Evolutionary conservation across 768 basidiomycete genomes (phyloP).

Genomic region (Xerocomellus intermedius): DNA sequence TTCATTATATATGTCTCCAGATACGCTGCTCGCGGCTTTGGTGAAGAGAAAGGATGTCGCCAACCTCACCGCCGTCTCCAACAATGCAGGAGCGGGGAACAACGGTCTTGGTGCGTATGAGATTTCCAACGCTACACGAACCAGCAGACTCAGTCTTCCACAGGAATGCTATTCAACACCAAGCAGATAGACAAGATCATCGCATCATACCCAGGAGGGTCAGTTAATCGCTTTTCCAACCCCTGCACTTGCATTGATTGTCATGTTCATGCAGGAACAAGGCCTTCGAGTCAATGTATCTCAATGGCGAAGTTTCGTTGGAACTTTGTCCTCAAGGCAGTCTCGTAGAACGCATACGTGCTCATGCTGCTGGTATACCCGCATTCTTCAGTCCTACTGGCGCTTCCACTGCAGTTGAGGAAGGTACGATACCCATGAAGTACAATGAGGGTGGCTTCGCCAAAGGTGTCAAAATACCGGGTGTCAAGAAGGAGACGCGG

Average conservation of each 20-base stretch:
- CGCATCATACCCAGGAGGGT: constrained; percentile 89
- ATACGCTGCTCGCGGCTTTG: constrained; percentile 81
- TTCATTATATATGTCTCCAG: constrained; percentile 34
- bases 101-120: constrained; percentile 59
- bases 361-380: constrained; percentile 88
- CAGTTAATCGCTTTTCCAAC: constrained; percentile 17
- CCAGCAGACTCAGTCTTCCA: neutral
- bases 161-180: constrained; percentile 72
- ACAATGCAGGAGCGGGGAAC: constrained; percentile 77
- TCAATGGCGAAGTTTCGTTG: constrained; percentile 75
- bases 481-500: constrained; percentile 72
- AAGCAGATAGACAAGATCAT: constrained; percentile 82
- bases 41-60: constrained; percentile 70
- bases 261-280: constrained; percentile 61
- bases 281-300: constrained; percentile 77
- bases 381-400: constrained; percentile 95
- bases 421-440: constrained; percentile 73
- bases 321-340: constrained; percentile 94
- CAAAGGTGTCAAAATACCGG: constrained; percentile 67
- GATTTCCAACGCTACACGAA: neutral
- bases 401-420: constrained; percentile 78
- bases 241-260: neutral
- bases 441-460: constrained; percentile 76
- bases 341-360: constrained; percentile 82
- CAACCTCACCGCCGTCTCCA: constrained; percentile 79